Conservation (phyloP, 768 basidiomycete species). For the Psilocybe cubensis region DNA sequence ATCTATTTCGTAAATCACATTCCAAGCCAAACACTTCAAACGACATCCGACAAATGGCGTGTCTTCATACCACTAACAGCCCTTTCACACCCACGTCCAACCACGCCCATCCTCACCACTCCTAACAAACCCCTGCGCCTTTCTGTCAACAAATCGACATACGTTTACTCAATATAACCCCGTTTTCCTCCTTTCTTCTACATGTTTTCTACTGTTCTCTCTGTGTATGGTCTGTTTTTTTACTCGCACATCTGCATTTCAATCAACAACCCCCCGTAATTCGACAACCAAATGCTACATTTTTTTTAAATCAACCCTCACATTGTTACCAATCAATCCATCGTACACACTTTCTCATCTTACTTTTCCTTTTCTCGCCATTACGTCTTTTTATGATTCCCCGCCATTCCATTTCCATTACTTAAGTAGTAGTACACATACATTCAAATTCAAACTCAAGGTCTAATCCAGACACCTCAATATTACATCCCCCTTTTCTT, state of each 20-base stretch:
- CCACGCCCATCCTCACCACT: conserved; percentile 2
- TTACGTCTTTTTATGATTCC: background rate
- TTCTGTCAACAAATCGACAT: conserved; percentile 4
- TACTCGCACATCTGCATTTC: background rate
- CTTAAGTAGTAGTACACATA: too few species aligned
- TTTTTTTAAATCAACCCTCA: background rate
- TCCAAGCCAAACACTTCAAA: conserved; percentile 9
- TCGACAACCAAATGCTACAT: background rate
- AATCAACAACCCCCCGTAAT: background rate
- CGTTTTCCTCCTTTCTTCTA: conserved; percentile 11
- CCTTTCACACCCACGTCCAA: too few species aligned
- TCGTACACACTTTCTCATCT: background rate
- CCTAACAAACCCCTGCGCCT: conserved; percentile 13
- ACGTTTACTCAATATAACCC: background rate
- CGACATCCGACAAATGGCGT: background rate
- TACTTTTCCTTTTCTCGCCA: background rate
- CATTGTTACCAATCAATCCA: background rate
- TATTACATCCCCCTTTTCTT: too few species aligned
- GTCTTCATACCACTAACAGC: background rate
- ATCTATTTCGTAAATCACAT: conserved; percentile 19
- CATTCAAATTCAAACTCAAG: too few species aligned
- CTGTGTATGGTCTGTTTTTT: background rate
- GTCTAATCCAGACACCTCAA: too few species aligned
- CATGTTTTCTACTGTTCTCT: background rate
- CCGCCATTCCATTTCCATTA: background rate